phyloP scores from a whole-genome alignment of 257 asterid genomes.

The Lantana camara region DNA sequence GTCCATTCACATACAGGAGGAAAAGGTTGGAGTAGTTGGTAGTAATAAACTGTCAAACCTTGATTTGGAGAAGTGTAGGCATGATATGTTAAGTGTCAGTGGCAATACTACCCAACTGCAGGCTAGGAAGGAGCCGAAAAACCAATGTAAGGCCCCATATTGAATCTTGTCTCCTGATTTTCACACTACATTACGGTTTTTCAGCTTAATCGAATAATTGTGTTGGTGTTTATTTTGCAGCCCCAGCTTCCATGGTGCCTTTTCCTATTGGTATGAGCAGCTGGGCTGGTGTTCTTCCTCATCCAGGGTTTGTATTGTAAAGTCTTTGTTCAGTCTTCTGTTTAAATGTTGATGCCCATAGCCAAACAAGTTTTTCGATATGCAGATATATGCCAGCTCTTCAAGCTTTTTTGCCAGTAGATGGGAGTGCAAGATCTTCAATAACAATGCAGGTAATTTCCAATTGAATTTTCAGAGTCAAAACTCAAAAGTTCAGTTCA shows the following conservation, averaged over 20 bases:
- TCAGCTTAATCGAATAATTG: constrained; percentile 5
- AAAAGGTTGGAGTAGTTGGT: constrained; percentile 19
- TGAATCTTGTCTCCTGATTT: constrained; percentile 14
- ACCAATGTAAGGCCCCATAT: constrained; percentile 35
- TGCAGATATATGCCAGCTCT: constrained; percentile 41
- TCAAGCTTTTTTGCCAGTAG: constrained; percentile 37
- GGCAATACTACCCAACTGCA: constrained; percentile 32
- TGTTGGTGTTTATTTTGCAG: constrained; percentile 38
- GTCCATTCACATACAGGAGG: constrained; percentile 23
- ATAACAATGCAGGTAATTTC: constrained; percentile 40
- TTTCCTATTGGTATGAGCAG: constrained; percentile 37
- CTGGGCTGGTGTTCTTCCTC: constrained; percentile 51
- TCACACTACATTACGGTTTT: neutral
- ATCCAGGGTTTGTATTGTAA: constrained; percentile 43
- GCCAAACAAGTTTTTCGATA: constrained; percentile 25
- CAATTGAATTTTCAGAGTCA: neutral
- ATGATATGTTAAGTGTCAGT: constrained; percentile 18
- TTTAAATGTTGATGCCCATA: constrained; percentile 14
- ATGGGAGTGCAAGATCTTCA: constrained; percentile 40
- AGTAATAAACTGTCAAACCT: constrained; percentile 20
- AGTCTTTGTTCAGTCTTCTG: constrained; percentile 11
- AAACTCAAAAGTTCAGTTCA: neutral
- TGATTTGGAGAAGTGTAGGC: constrained; percentile 37
- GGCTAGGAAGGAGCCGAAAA: constrained; percentile 36
- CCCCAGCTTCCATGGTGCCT: constrained; percentile 38